Conservation (phyloP, 192 early-diverging fungal species). For the Gaertneriomyces sp. region DNA sequence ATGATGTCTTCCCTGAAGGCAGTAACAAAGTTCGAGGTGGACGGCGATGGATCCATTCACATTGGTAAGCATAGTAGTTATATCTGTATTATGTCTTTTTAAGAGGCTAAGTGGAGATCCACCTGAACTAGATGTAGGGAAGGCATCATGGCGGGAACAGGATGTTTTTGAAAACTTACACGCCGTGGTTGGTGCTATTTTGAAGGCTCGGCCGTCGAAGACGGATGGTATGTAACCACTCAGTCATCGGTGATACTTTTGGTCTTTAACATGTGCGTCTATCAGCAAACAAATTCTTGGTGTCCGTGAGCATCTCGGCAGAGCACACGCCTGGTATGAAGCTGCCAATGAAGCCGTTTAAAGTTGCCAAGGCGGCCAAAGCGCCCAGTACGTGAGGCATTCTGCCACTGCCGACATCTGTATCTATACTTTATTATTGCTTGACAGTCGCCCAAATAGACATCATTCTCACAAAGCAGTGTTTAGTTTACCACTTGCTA, state of each 20-base stretch:
- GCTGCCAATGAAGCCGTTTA: slow-evolving; percentile 32
- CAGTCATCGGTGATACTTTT: background rate
- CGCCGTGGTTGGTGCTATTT: slow-evolving; percentile 31
- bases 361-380: background rate
- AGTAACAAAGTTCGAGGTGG: slow-evolving; percentile 71
- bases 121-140: background rate
- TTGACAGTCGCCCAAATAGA: no score
- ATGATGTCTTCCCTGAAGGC: slow-evolving; percentile 63
- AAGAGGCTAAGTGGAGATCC: background rate
- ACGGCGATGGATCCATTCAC: slow-evolving; percentile 70
- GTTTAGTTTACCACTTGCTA: no score
- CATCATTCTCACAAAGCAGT: no score
- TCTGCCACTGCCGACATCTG: no score
- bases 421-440: no score
- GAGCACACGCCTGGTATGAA: slow-evolving; percentile 37
- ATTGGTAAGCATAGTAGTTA: slow-evolving; percentile 34
- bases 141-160: slow-evolving; percentile 32
- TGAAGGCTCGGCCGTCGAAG: slow-evolving; percentile 31
- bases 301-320: slow-evolving; percentile 33
- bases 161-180: slow-evolving; percentile 36
- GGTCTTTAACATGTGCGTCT: background rate
- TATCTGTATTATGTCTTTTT: background rate
- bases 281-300: slow-evolving; percentile 40
- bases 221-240: slow-evolving; percentile 29
- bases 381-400: no score